Percentiles rank a stretch among this genome's conserved stretches.
Evolutionary conservation across 139 green algal genomes (phyloP).

Genomic region (Coccomyxa sp.): DNA sequence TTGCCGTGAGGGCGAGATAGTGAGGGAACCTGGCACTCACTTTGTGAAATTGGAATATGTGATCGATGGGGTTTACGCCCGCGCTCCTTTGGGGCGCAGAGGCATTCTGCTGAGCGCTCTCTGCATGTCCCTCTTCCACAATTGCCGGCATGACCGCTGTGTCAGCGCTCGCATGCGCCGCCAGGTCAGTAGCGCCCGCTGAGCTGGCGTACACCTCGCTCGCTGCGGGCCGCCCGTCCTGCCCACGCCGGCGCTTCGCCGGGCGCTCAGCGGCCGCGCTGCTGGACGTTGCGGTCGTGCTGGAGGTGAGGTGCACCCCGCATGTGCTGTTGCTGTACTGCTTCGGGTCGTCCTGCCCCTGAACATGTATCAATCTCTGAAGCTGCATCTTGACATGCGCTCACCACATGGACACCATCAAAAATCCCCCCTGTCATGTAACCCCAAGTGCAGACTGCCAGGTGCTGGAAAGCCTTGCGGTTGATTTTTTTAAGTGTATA

Average conservation of each 20-base stretch:
- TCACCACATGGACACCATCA: neutral
- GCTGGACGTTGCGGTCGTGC: neutral
- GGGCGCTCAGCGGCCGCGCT: neutral
- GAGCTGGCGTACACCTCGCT: no score
- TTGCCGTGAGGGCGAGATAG: no score
- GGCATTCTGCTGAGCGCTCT: neutral
- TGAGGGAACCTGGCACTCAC: no score
- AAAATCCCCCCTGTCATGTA: no score
- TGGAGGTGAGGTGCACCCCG: conserved; percentile 13
- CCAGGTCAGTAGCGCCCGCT: neutral
- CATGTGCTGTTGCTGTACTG: conserved; percentile 41
- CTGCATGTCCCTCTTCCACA: no score
- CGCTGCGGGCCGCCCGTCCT: neutral
- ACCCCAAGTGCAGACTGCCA: no score
- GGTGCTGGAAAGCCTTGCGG: no score
- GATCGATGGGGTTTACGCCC: conserved; percentile 81
- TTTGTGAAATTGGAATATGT: conserved; percentile 94
- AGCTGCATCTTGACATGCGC: neutral
- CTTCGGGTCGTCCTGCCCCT: conserved; percentile 30
- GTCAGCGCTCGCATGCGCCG: neutral
- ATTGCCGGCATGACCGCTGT: no score
- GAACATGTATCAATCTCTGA: neutral
- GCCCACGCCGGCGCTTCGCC: neutral
- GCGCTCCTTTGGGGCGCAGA: neutral
- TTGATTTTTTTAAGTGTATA: no score